Base-by-base conservation (phyloP, 768 basidiomycete species). In the Rhodotorula sphaerocarpa region DNA sequence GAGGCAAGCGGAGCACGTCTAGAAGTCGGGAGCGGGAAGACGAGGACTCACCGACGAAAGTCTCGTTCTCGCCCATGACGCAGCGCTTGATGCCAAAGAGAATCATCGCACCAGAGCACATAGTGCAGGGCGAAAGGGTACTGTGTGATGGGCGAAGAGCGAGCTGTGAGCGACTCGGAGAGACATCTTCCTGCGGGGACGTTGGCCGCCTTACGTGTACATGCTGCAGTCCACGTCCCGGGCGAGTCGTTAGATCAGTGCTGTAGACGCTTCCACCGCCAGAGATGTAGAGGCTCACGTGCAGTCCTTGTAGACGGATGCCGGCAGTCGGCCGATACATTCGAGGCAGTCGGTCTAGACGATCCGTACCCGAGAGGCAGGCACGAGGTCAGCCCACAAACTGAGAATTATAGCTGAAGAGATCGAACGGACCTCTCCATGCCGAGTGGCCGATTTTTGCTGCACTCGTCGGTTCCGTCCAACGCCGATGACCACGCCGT, bases 21-120 rank as follows among this genome's bases (percentile, higher is more conserved):
- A 9, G 36, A n/a, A n/a, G n/a, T n/a, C n/a, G n/a, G n/a, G n/a
- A n/a, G n/a, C n/a, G 36, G 10, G 36, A 39, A 9, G 18, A 25
- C 34, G 15, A 15, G 45, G 1, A 61, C 67, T 83, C 21, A 59
- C 71, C 69, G 36, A 79, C 63, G 67, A 80, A 82, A 42, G 78
- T 85, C 23, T 63, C 50, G 65, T 84, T 83, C 71, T 85, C 84
- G 23, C 83, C 84, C 50, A 86, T 81, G 16, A 86, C 83, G 12
- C 84, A 80, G 10, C 84, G 79, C 7, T 82, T 81, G 44, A 86
- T 84, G 50, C 80, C 61, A 34, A 50, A 67, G 16, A 65, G 50
- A 14, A 64, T 50, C 55, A 83, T 81, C 2, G 83, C 80, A 12
- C 83, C 84, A 2, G 80, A 78, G 69, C 84, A 85, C 84, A 85